Percentiles rank a stretch among this genome's conserved stretches.
Evolutionary conservation across 1,284 basidiomycete species (phyloP).

Genomic region (Dichomitus squalens): DNA sequence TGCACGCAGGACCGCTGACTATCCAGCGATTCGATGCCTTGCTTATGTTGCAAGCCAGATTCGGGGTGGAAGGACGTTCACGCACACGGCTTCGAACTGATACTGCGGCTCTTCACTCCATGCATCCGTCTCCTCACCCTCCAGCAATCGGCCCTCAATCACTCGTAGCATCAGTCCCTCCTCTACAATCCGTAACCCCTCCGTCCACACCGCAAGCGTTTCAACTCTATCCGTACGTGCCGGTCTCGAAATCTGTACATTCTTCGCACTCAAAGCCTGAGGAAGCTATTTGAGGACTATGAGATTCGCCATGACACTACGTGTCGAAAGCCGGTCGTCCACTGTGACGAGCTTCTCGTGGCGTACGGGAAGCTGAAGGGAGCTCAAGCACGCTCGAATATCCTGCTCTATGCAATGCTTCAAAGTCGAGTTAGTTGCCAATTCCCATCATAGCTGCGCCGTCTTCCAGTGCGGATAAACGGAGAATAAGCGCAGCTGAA

Average conservation of each 20-base stretch:
- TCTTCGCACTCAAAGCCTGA: constrained; percentile 5
- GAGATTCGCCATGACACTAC: constrained; percentile 87
- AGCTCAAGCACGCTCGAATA: constrained; percentile 73
- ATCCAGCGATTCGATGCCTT: too few relatives aligned
- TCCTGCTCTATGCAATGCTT: constrained; percentile 71
- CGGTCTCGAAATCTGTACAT: neutral
- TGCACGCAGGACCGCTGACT: too few relatives aligned
- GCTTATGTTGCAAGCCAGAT: too few relatives aligned
- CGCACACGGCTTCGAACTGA: too few relatives aligned
- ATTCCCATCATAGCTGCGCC: too few relatives aligned
- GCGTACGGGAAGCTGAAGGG: constrained; percentile 50
- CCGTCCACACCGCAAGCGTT: constrained; percentile 70
- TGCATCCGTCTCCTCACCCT: constrained; percentile 37
- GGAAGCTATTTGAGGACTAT: constrained; percentile 40
- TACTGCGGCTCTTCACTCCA: constrained; percentile 17
- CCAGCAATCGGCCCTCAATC: constrained; percentile 54
- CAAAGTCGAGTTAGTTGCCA: constrained; percentile 86
- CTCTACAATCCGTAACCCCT: constrained; percentile 69
- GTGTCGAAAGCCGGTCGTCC: constrained; percentile 91
- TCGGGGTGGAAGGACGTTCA: too few relatives aligned
- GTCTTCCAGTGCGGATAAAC: too few relatives aligned
- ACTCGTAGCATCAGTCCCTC: constrained; percentile 63
- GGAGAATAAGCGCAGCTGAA: too few relatives aligned
- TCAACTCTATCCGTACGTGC: constrained; percentile 31
- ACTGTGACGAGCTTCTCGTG: constrained; percentile 78